Evolutionary conservation across 805 yeast species (phyloP).

Genomic region (Schwanniomyces yamadae): DNA sequence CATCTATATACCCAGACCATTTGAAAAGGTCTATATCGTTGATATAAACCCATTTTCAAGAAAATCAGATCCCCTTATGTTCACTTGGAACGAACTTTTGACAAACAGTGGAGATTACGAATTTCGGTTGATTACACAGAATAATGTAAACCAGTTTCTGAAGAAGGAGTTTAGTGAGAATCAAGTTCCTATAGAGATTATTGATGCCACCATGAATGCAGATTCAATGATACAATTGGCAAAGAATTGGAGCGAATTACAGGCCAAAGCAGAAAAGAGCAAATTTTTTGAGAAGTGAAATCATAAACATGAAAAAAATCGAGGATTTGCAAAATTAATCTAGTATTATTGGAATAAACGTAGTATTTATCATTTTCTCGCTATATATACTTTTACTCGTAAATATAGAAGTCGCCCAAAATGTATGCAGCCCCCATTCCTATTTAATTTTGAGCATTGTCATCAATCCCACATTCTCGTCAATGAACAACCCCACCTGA

Average conservation of each 20-base stretch:
- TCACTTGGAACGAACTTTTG: slow-evolving; percentile 78
- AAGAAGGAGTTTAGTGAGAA: slow-evolving; percentile 83
- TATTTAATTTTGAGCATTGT: no score
- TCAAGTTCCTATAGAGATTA: slow-evolving; percentile 88
- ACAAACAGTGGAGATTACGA: slow-evolving; percentile 38
- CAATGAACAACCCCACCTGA: no score
- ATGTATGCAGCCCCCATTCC: no score
- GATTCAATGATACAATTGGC: slow-evolving; percentile 69
- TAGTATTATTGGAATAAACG: no score
- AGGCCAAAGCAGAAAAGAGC: background rate
- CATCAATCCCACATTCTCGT: no score
- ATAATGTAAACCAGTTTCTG: slow-evolving; percentile 74
- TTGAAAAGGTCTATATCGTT: slow-evolving; percentile 60
- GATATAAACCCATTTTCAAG: slow-evolving; percentile 87
- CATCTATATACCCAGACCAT: slow-evolving; percentile 78
- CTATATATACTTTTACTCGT: no score
- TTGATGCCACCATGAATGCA: slow-evolving; percentile 76
- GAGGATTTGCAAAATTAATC: no score
- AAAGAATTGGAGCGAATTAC: slow-evolving; percentile 48
- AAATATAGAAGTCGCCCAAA: no score
- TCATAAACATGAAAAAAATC: no score
- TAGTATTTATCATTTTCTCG: no score
- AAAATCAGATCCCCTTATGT: slow-evolving; percentile 74
- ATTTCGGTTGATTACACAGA: slow-evolving; percentile 65
- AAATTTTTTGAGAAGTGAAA: no score